Evolutionary conservation across 1,139 yeast species (phyloP), one percentile per base, ranked within the genome.

Genomic region (Williopsis jadinii): DNA sequence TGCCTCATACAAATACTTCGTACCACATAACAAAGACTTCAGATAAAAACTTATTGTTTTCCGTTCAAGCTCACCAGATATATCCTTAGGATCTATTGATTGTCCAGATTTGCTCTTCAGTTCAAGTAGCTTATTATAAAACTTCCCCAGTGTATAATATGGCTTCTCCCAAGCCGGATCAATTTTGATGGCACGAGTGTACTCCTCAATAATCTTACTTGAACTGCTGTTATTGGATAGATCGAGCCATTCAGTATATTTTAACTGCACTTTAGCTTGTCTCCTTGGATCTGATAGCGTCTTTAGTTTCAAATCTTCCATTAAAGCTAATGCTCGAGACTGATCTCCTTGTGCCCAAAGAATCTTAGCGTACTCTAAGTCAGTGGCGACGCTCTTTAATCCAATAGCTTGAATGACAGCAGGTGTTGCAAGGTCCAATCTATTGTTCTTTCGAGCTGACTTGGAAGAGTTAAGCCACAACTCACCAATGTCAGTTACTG

Each of bases 261-360:
- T 80, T 35, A 92, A 64, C 41, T 86, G 85, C 12, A 77, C 75
- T 34, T 70, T 66, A 2, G 86, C 74, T 38, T 66, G 62, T 39
- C 61, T 58, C 49, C 65, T 45, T 5, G 45, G 47, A 9, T 58
- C 41, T 4, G 46, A 38, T 10, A 37, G 34, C 9, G 53, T 45
- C 19, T 57, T 50, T 32, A 56, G 41, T 13, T 49, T 48, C 34
- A 50, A 43, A 35, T 54, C 59, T 28, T 56, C 59, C 38, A 90
- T 66, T 9, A 79, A 71, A 41, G 83, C 78, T 34, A 92, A 71
- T 0, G 98, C 98, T 52, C 88, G 83, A 14, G 92, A 77, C 48
- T 80, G 88, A 48, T 87, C 94, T 1, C 95, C 96, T 57, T 86
- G 88, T 2, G 80, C 82, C 97, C 98, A 92, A 38, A 88, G 62